Conservation (phyloP, 2,329 filamentous ascomycete species). For the Trichocomaceae sp. region DNA sequence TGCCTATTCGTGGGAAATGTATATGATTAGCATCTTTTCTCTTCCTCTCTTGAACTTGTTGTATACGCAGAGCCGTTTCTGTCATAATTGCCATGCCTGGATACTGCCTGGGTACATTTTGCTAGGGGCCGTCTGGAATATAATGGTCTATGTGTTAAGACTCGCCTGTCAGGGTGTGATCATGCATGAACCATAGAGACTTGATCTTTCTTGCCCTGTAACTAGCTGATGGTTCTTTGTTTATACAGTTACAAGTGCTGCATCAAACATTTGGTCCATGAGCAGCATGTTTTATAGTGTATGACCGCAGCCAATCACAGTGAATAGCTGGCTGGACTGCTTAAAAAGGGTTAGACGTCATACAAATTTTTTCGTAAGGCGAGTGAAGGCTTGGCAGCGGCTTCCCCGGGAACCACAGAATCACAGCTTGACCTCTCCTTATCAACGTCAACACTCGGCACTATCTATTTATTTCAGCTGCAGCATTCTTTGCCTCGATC, state of each 20-base stretch:
- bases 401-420: constrained; percentile 6
- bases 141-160: no score
- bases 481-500: not conserved
- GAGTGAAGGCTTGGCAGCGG: constrained; percentile 11
- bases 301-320: no score
- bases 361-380: not conserved
- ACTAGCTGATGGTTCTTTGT: no score
- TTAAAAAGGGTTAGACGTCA: not conserved
- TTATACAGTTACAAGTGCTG: no score
- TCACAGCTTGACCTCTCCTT: not conserved
- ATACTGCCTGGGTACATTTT: no score
- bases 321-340: no score
- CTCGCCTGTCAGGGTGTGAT: no score
- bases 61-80: not conserved
- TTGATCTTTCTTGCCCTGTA: no score
- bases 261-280: no score
- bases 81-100: not conserved
- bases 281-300: no score
- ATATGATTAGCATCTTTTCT: constrained; percentile 18
- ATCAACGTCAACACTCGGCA: not conserved
- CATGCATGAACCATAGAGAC: no score
- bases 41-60: not conserved
- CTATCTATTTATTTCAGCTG: constrained; percentile 4
- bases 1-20: constrained; percentile 30
- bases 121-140: no score